Evolutionary conservation across 192 early-diverging fungal species (phyloP).

Genomic region (Lunasporangiospora selenospora): DNA sequence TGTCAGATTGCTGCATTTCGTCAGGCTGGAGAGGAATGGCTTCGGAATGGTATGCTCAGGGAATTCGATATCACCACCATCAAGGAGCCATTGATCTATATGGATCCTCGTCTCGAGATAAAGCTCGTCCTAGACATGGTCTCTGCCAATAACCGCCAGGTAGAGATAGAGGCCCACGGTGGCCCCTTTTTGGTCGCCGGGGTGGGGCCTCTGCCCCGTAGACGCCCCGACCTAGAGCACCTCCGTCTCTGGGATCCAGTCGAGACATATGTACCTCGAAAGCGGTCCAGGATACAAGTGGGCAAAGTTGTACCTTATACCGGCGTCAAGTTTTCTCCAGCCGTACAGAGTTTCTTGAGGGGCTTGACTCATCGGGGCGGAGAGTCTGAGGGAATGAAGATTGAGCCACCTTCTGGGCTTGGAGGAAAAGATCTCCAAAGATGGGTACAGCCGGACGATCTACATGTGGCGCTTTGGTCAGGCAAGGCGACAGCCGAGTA

Average conservation of each 20-base stretch:
- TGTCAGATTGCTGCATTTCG: constrained; percentile 48
- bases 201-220: constrained; percentile 19
- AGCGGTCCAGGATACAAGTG: constrained; percentile 21
- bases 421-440: constrained; percentile 9
- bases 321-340: constrained; percentile 33
- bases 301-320: constrained; percentile 27
- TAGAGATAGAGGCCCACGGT: constrained; percentile 19
- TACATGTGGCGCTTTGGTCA: constrained; percentile 31
- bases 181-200: constrained; percentile 29
- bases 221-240: constrained; percentile 21
- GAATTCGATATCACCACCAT: constrained; percentile 30
- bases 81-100: constrained; percentile 26
- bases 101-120: constrained; percentile 28
- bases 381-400: not conserved
- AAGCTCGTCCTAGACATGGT: constrained; percentile 37
- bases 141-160: constrained; percentile 34
- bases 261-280: constrained; percentile 33
- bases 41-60: constrained; percentile 27
- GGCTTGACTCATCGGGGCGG: not conserved
- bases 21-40: constrained; percentile 39
- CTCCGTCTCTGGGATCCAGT: constrained; percentile 33
- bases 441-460: constrained; percentile 38
- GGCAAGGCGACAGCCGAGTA: constrained; percentile 15
- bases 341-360: constrained; percentile 12
- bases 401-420: constrained; percentile 11